Evolutionary conservation across 805 yeast genomes (phyloP).

Genomic region (Zygosaccharomyces lentus): DNA sequence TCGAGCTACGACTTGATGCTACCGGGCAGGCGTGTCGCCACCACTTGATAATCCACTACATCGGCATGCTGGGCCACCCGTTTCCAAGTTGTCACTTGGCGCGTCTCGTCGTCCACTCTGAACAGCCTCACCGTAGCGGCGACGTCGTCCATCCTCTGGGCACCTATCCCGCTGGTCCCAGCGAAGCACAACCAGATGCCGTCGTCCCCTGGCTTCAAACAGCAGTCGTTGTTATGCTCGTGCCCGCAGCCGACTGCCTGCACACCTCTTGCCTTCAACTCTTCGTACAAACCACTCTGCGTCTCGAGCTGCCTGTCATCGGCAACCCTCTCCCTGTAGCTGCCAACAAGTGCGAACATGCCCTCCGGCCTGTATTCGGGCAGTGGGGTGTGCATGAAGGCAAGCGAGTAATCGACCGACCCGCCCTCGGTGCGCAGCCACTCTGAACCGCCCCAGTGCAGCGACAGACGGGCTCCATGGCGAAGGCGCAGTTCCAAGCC

Average conservation of each 20-base stretch:
- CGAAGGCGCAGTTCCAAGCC: slow-evolving; percentile 2
- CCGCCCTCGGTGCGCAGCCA: neutral
- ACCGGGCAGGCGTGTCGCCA: neutral
- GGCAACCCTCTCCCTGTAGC: slow-evolving; percentile 38
- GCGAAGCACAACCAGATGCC: slow-evolving; percentile 63
- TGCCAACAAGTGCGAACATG: slow-evolving; percentile 39
- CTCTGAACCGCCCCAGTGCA: slow-evolving; percentile 5
- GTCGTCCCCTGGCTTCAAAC: slow-evolving; percentile 39
- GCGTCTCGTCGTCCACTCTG: slow-evolving; percentile 42
- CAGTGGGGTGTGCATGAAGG: slow-evolving; percentile 64
- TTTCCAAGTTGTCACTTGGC: slow-evolving; percentile 56
- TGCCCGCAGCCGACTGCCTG: slow-evolving; percentile 60
- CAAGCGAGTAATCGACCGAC: slow-evolving; percentile 40
- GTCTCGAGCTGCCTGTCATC: slow-evolving; percentile 29
- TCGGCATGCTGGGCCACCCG: slow-evolving; percentile 30
- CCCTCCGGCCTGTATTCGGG: slow-evolving; percentile 49
- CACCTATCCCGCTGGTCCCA: slow-evolving; percentile 63
- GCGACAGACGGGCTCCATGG: slow-evolving; percentile 3
- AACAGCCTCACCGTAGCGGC: slow-evolving; percentile 50
- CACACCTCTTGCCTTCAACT: slow-evolving; percentile 44
- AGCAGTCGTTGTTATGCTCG: slow-evolving; percentile 66
- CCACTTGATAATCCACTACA: neutral
- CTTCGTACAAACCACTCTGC: slow-evolving; percentile 22
- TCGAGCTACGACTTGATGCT: neutral
- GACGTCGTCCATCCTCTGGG: slow-evolving; percentile 50